Evolutionary conservation across 2,329 filamentous ascomycete species (phyloP).

Genomic region (Epichloe festucae): DNA sequence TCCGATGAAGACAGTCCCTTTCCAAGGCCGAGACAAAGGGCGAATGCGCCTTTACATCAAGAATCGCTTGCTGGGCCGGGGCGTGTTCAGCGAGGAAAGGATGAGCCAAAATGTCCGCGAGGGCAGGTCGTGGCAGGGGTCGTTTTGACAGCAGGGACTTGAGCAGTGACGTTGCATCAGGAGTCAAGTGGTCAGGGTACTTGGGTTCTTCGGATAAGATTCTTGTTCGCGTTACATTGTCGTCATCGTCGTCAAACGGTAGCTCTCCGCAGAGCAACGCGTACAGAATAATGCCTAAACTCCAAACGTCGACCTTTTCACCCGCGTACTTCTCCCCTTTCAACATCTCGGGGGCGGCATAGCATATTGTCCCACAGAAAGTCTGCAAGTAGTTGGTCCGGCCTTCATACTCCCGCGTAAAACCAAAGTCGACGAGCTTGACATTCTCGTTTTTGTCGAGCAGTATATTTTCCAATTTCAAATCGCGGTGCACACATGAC

Average conservation of each 20-base stretch:
- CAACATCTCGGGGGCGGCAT: conserved; percentile 96
- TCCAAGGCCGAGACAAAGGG: conserved; percentile 80
- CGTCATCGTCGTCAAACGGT: conserved; percentile 93
- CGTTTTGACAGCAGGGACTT: conserved; percentile 78
- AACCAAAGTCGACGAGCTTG: conserved; percentile 95
- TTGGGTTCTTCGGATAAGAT: conserved; percentile 79
- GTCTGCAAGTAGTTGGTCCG: conserved; percentile 91
- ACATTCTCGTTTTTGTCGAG: conserved; percentile 96
- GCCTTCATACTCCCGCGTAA: conserved; percentile 93
- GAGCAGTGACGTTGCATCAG: conserved; percentile 65
- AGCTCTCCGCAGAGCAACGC: conserved; percentile 73
- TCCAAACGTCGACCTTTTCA: conserved; percentile 97
- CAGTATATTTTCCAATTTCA: conserved; percentile 84
- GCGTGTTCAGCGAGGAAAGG: conserved; percentile 82
- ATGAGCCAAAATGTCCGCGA: conserved; percentile 77
- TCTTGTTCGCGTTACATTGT: conserved; percentile 69
- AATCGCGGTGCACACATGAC: conserved; percentile 88
- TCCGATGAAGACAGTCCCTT: conserved; percentile 80
- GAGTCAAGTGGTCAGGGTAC: conserved; percentile 68
- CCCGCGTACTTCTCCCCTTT: conserved; percentile 97
- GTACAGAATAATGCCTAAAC: conserved; percentile 73
- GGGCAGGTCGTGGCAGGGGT: conserved; percentile 65
- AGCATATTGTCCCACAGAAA: conserved; percentile 95
- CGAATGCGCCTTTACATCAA: conserved; percentile 66
- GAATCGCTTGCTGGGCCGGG: conserved; percentile 74